phyloP scores from a whole-genome alignment of 371 early-diverging fungal species.

The Mucor racemosus region DNA sequence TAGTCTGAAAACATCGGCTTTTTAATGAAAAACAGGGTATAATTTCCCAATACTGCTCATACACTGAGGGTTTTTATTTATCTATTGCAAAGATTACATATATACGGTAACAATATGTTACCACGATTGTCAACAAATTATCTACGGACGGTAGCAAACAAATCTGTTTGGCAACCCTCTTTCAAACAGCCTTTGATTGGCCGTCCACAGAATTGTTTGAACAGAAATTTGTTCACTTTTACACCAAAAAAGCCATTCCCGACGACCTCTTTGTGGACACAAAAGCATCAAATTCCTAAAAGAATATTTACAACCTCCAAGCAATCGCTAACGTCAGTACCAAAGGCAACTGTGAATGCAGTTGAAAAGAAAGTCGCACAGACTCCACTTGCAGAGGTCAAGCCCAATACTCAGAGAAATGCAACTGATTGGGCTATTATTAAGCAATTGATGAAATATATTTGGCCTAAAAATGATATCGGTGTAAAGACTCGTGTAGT shows the following conservation, averaged over 20 bases:
- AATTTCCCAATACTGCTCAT: not conserved
- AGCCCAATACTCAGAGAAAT: slow-evolving; percentile 32
- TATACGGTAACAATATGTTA: slow-evolving; percentile 6
- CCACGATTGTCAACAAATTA: slow-evolving; percentile 17
- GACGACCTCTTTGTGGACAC: not conserved
- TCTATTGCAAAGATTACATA: not conserved
- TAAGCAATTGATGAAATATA: slow-evolving; percentile 77
- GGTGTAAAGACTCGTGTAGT: slow-evolving; percentile 86
- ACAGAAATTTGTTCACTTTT: not conserved
- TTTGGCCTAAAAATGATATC: slow-evolving; percentile 90
- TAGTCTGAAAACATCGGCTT: slow-evolving; percentile 9
- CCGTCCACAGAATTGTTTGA: too few relatives aligned
- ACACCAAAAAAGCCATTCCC: not conserved
- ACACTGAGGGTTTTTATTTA: not conserved
- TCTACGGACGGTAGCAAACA: slow-evolving; percentile 1
- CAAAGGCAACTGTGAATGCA: not conserved
- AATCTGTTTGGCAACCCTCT: slow-evolving; percentile 11
- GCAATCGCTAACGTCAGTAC: not conserved
- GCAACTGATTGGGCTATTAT: slow-evolving; percentile 75
- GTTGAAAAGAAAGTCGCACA: not conserved
- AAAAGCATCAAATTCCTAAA: slow-evolving; percentile 15
- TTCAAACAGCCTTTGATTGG: not conserved
- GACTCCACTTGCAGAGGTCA: not conserved
- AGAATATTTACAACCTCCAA: slow-evolving; percentile 18
- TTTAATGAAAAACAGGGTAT: slow-evolving; percentile 15